A percentile compares a stretch with the other conserved stretches of the same genome.
phyloP scores from a whole-genome alignment of 2,329 filamentous ascomycete genomes.

The Capronia coronata region DNA sequence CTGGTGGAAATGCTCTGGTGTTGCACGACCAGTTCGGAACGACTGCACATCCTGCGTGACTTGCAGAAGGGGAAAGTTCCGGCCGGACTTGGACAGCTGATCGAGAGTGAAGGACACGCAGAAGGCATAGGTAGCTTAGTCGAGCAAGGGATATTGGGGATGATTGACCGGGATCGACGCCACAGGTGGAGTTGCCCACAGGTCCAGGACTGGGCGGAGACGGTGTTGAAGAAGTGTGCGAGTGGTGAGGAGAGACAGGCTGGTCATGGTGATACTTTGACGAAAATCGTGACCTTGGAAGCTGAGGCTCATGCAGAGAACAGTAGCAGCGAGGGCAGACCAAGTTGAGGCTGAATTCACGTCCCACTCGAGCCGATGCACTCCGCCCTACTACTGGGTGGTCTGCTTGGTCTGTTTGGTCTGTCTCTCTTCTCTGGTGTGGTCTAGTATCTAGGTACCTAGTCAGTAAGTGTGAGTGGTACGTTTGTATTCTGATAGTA shows the following conservation, averaged over 20 bases:
- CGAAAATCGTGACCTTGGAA: not conserved
- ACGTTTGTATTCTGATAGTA: too few species aligned
- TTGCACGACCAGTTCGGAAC: constrained; percentile 48
- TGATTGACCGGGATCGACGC: constrained; percentile 37
- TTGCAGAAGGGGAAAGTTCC: constrained; percentile 35
- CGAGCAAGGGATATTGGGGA: constrained; percentile 36
- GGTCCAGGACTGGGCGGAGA: constrained; percentile 34
- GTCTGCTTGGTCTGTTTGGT: too few species aligned
- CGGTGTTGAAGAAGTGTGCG: constrained; percentile 6
- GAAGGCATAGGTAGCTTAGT: constrained; percentile 32
- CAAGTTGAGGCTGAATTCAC: not conserved
- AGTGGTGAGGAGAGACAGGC: not conserved
- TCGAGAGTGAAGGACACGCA: constrained; percentile 33
- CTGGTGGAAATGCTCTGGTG: constrained; percentile 55
- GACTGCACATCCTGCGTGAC: constrained; percentile 38
- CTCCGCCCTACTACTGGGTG: too few species aligned
- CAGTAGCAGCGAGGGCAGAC: not conserved
- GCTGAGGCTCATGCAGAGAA: not conserved
- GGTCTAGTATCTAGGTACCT: too few species aligned
- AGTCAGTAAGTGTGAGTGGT: too few species aligned
- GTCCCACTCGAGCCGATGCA: too few species aligned
- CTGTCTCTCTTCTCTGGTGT: not conserved
- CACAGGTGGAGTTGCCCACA: constrained; percentile 36
- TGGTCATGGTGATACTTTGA: not conserved
- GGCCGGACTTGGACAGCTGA: constrained; percentile 35